Conservation (phyloP, 1,284 basidiomycete genomes). For the Gymnopus androsaceus region DNA sequence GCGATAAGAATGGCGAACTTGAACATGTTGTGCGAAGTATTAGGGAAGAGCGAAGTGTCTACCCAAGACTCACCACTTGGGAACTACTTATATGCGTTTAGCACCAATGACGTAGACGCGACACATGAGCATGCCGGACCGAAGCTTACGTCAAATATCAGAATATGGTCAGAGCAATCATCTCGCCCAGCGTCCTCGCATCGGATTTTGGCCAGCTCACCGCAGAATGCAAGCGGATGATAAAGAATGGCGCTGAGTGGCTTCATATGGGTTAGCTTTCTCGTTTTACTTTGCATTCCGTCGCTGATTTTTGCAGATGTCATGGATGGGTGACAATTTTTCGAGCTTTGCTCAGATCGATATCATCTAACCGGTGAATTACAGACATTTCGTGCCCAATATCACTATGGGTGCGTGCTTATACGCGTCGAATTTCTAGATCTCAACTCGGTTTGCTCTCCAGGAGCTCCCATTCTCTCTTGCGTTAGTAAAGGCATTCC, state of each 20-base stretch:
- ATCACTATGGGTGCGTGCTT: constrained; percentile 84
- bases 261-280: constrained; percentile 85
- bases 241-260: constrained; percentile 91
- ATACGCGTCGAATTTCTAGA: constrained; percentile 16
- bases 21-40: too few species aligned
- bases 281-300: constrained; percentile 12
- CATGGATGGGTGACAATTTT: constrained; percentile 92
- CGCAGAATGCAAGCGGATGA: constrained; percentile 92
- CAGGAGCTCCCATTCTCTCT: constrained; percentile 88
- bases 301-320: constrained; percentile 60
- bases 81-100: too few species aligned
- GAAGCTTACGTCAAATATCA: background rate
- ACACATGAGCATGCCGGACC: too few species aligned
- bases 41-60: background rate
- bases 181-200: constrained; percentile 61
- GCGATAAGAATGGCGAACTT: constrained; percentile 1
- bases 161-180: constrained; percentile 7
- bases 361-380: constrained; percentile 20
- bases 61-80: too few species aligned
- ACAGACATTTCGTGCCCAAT: constrained; percentile 96
- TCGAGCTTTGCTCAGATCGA: constrained; percentile 7
- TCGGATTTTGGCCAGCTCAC: constrained; percentile 94
- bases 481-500: constrained; percentile 90
- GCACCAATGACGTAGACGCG: too few species aligned
- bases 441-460: background rate